phyloP scores from a whole-genome alignment of 805 yeast genomes.

The Candida odintsovae region DNA sequence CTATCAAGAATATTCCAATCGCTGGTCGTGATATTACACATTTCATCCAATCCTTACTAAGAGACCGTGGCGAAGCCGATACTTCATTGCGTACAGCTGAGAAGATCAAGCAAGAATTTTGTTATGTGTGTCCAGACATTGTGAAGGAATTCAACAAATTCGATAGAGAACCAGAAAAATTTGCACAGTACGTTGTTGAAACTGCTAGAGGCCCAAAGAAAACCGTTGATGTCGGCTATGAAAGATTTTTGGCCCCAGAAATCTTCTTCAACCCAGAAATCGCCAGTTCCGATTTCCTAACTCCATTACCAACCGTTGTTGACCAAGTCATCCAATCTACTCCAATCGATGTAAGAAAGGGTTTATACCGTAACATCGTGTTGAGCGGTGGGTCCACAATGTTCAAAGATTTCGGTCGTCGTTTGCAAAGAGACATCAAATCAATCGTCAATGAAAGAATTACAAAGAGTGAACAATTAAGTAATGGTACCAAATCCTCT shows the following conservation, averaged over 20 bases:
- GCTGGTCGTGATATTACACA: constrained; percentile 98
- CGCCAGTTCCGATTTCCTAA: constrained; percentile 88
- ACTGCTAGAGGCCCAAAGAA: constrained; percentile 53
- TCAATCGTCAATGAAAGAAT: constrained; percentile 85
- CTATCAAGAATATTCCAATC: constrained; percentile 94
- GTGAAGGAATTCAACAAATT: constrained; percentile 93
- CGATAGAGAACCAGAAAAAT: constrained; percentile 89
- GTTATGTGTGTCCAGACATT: constrained; percentile 96
- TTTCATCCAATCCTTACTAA: constrained; percentile 84
- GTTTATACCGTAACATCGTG: constrained; percentile 90
- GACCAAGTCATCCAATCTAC: constrained; percentile 92
- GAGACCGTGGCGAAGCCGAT: constrained; percentile 96
- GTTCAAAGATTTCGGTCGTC: constrained; percentile 97
- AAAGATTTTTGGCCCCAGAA: constrained; percentile 97
- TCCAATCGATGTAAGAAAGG: constrained; percentile 97
- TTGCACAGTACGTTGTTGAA: constrained; percentile 89
- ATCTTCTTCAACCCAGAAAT: constrained; percentile 98
- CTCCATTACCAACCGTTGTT: constrained; percentile 94
- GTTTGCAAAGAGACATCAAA: constrained; percentile 93
- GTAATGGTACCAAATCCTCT: constrained; percentile 63
- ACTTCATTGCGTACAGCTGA: constrained; percentile 95
- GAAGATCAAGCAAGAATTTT: constrained; percentile 90
- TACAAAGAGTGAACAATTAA: constrained; percentile 66
- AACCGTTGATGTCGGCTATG: constrained; percentile 91
- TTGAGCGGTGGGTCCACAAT: constrained; percentile 97